Percentiles rank a stretch among this genome's conserved stretches.
phyloP scores from a whole-genome alignment of 352 stramenopile genomes.

The Pythium apleroticum region DNA sequence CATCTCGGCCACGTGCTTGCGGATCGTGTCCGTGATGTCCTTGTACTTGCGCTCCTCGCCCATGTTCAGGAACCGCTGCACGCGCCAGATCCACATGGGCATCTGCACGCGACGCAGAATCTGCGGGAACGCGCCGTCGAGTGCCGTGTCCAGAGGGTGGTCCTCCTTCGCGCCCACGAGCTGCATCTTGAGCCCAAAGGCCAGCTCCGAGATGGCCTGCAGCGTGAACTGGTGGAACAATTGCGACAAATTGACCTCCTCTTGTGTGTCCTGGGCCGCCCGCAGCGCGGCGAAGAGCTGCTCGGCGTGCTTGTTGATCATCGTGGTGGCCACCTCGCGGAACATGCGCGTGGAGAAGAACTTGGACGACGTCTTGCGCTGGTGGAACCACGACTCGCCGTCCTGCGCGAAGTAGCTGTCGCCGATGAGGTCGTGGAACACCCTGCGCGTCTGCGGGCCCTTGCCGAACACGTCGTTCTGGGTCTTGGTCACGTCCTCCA shows the following conservation, averaged over 20 bases:
- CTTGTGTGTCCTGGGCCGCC: not conserved
- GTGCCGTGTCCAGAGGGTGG: constrained; percentile 15
- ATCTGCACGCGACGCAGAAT: constrained; percentile 16
- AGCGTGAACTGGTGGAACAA: constrained; percentile 28
- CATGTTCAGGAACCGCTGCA: constrained; percentile 19
- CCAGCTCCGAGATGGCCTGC: constrained; percentile 30
- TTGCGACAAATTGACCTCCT: constrained; percentile 15
- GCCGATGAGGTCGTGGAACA: constrained; percentile 23
- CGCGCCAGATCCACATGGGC: constrained; percentile 21
- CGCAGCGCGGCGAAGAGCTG: constrained; percentile 6
- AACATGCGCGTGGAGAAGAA: constrained; percentile 22
- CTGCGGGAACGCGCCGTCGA: constrained; percentile 14
- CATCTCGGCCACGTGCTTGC: constrained; percentile 18
- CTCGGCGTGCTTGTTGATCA: constrained; percentile 23
- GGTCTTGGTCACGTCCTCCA: constrained; percentile 26
- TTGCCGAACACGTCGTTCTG: constrained; percentile 23
- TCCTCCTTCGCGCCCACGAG: constrained; percentile 4
- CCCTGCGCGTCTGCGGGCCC: constrained; percentile 1
- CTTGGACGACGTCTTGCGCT: constrained; percentile 17
- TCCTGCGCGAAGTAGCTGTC: constrained; percentile 25
- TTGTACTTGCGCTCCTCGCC: constrained; percentile 16
- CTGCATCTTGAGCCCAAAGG: constrained; percentile 27
- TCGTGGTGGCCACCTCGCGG: constrained; percentile 5
- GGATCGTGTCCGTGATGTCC: constrained; percentile 10
- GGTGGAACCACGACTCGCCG: constrained; percentile 18